Base-by-base conservation (phyloP, 1,284 basidiomycete genomes). In the Paramarasmius palmivorus region DNA sequence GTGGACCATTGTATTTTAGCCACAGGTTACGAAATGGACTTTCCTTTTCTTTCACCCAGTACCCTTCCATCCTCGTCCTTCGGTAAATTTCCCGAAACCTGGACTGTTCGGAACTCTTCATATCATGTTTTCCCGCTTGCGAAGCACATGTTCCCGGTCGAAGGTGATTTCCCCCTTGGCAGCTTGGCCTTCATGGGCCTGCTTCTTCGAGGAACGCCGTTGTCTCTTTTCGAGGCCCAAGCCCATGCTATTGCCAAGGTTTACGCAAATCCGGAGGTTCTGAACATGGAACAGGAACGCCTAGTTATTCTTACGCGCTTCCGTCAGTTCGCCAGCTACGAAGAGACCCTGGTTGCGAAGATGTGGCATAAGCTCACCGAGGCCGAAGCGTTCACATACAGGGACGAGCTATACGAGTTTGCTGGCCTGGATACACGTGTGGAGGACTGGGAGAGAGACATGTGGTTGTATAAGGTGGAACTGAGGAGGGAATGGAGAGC, bases 211-310 rank as follows among this genome's bases (percentile, higher is more conserved):
- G 78, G 88, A 19, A 74, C 73, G 0, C 88, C 88, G 2, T 74
- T 91, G 46, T 85, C 86, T 1, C 59, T 88, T 0, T 74, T 82
- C 45, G 88, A 92, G 64, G 82, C 79, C 0, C 89, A 92, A 65
- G 82, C 83, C 4, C 78, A 73, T 0, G 83, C 82, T 3, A 73
- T 82, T 8, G 62, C 82, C n/a, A 72, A 73, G 19, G 79, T 75
- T 0, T 84, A 88, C 58, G 69, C 68, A 9, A 61, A 81, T 37
- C 81, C 82, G 1, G 62, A 66, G 10, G 64, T 73, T 22, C 67
- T 90, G 9, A 75, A 88, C 59, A 52, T 68, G 38, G 68, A 69
- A 4, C 62, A 68, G 32, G 86, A 86, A 61, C 68, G 73, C 0
- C 67, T 70, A 23, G 75, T 68, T 19, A 67, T 83, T 55, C 61